phyloP scores from a whole-genome alignment of 2,329 filamentous ascomycete genomes.

The Reticulascus tulasneorum region DNA sequence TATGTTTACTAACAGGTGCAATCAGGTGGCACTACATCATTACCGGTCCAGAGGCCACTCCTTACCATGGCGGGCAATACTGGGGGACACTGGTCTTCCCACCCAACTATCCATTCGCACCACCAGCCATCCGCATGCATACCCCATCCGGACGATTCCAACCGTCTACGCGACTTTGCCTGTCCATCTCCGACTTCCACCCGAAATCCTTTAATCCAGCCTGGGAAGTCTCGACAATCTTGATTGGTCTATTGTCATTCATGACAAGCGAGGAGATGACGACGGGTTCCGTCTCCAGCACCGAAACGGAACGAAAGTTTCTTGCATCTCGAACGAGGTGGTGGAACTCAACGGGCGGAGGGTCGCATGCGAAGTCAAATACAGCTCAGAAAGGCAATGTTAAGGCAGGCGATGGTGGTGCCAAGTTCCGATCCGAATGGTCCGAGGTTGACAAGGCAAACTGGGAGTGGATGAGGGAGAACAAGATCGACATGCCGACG shows the following conservation, averaged over 20 bases:
- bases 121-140: slow-evolving; percentile 97
- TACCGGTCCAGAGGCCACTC: slow-evolving; percentile 88
- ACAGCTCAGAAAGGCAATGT: slow-evolving; percentile 68
- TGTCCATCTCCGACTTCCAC: slow-evolving; percentile 96
- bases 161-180: slow-evolving; percentile 83
- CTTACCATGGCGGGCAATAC: slow-evolving; percentile 93
- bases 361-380: slow-evolving; percentile 58
- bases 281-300: slow-evolving; percentile 79
- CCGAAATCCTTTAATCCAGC: slow-evolving; percentile 97
- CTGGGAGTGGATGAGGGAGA: slow-evolving; percentile 83
- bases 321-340: slow-evolving; percentile 77
- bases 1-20: slow-evolving; percentile 6
- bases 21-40: slow-evolving; percentile 94
- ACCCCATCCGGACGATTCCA: slow-evolving; percentile 95
- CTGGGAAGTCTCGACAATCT: slow-evolving; percentile 95
- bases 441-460: slow-evolving; percentile 86
- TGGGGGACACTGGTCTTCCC: slow-evolving; percentile 97
- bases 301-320: slow-evolving; percentile 70
- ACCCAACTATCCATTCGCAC: slow-evolving; percentile 93
- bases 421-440: slow-evolving; percentile 88
- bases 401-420: slow-evolving; percentile 86
- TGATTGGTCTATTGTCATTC: slow-evolving; percentile 90
- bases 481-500: slow-evolving; percentile 72
- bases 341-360: slow-evolving; percentile 96
- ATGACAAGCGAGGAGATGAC: slow-evolving; percentile 99